phyloP scores from a whole-genome alignment of 2,329 filamentous ascomycete species.

The Phialophora chinensis region DNA sequence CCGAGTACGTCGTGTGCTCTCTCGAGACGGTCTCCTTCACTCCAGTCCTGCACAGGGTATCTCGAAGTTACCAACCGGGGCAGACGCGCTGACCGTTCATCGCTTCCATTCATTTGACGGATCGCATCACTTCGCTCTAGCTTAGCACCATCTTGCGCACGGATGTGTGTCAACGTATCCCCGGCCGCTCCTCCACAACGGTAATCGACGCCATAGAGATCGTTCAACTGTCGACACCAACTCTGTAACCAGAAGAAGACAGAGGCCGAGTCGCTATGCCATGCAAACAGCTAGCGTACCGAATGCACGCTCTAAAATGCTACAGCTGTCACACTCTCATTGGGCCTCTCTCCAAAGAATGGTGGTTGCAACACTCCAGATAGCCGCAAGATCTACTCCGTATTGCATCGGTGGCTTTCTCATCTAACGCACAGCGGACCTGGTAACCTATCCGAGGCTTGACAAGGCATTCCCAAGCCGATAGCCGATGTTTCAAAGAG shows the following conservation, averaged over 20 bases:
- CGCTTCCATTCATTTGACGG: neutral
- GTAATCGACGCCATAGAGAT: neutral
- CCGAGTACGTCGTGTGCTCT: too few relatives aligned
- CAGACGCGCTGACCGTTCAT: neutral
- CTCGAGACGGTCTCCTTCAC: neutral
- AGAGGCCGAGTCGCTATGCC: neutral
- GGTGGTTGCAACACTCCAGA: neutral
- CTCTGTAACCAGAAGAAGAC: neutral
- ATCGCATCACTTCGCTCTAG: neutral
- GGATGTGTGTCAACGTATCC: conserved; percentile 4
- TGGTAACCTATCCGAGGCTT: neutral
- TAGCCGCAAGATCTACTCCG: neutral
- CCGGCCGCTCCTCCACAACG: neutral
- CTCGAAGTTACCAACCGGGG: neutral
- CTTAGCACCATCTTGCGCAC: neutral
- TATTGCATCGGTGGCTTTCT: neutral
- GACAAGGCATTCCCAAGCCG: neutral
- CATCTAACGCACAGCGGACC: neutral
- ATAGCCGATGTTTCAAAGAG: neutral
- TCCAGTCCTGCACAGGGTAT: neutral
- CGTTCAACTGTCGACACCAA: neutral
- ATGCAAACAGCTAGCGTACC: neutral
- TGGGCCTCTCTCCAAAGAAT: neutral
- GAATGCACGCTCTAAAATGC: neutral
- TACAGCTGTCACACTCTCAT: conserved; percentile 7